Percentiles rank a stretch among this genome's conserved stretches.
phyloP scores from a whole-genome alignment of 306 rosid species.

The Sicyos baderoa region DNA sequence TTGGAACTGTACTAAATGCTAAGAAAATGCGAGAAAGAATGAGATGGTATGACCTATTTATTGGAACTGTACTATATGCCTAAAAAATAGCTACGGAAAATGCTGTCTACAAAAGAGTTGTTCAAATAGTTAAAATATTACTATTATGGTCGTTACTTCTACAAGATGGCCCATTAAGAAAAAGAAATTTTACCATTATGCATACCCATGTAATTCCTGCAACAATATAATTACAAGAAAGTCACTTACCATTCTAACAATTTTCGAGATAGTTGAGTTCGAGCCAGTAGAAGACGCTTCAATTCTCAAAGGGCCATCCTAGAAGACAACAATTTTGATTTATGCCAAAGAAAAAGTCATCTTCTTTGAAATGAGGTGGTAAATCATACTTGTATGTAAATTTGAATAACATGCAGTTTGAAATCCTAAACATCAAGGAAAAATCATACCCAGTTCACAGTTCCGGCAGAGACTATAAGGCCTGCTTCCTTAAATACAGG shows the following conservation, averaged over 20 bases:
- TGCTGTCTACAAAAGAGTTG: neutral
- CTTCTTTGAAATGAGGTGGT: neutral
- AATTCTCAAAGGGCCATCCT: slow-evolving; percentile 96
- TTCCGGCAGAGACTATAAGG: slow-evolving; percentile 78
- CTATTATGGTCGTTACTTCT: neutral
- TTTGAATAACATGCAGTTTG: slow-evolving; percentile 17
- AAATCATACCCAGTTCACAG: slow-evolving; percentile 80
- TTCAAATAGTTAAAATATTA: neutral
- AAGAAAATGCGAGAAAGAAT: neutral
- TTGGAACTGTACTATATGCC: neutral
- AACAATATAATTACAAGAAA: slow-evolving; percentile 6
- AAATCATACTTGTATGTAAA: slow-evolving; percentile 7
- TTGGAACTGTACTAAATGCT: neutral
- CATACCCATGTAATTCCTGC: neutral
- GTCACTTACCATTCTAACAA: slow-evolving; percentile 76
- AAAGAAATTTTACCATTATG: neutral
- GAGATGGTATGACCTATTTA: neutral
- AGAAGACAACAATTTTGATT: slow-evolving; percentile 30
- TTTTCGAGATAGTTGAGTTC: slow-evolving; percentile 84
- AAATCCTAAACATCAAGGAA: slow-evolving; percentile 5
- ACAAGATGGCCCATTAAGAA: neutral
- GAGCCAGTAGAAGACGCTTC: slow-evolving; percentile 94
- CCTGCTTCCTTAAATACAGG: slow-evolving; percentile 89
- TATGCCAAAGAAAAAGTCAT: neutral
- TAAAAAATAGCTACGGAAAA: neutral